Evolutionary conservation across 768 basidiomycete species (phyloP).

Genomic region (Candolleomyces efflorescens): DNA sequence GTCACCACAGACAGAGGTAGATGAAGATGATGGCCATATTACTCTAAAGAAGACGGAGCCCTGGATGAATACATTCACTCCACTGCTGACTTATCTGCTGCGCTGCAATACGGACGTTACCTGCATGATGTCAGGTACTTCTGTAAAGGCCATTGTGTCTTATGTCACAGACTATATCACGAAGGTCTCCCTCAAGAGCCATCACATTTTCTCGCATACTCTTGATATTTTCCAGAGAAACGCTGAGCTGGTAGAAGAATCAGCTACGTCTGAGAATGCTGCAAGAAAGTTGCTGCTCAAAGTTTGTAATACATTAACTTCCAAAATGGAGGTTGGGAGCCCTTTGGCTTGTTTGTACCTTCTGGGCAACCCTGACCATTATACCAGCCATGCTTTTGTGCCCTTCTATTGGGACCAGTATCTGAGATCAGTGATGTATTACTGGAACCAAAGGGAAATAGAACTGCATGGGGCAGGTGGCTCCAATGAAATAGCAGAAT

Average conservation of each 20-base stretch:
- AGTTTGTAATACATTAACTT: conserved; percentile 32
- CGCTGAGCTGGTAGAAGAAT: conserved; percentile 20
- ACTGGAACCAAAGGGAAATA: neutral
- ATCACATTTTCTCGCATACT: conserved; percentile 31
- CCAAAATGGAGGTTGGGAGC: conserved; percentile 31
- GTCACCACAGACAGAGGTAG: conserved; percentile 16
- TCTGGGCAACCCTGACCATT: conserved; percentile 32
- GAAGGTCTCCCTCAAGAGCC: conserved; percentile 34
- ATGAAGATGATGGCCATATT: conserved; percentile 21
- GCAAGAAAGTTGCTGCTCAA: too few relatives aligned
- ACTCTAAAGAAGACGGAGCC: conserved; percentile 29
- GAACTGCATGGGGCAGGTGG: too few relatives aligned
- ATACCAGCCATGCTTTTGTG: conserved; percentile 31
- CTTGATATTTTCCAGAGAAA: conserved; percentile 21
- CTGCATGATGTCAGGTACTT: conserved; percentile 33
- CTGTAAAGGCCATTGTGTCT: conserved; percentile 31
- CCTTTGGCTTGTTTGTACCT: conserved; percentile 34
- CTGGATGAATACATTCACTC: conserved; percentile 32
- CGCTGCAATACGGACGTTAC: conserved; percentile 37
- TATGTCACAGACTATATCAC: conserved; percentile 43
- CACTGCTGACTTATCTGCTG: conserved; percentile 27
- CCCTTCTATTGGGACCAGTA: conserved; percentile 28
- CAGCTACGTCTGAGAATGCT: conserved; percentile 27
- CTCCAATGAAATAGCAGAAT: neutral
- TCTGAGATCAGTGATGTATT: conserved; percentile 17